These are phyloP conservation scores for Zymoseptoria passerinii DNA, from an alignment of 2,329 filamentous ascomycete species.

Conservation along the genomic window DNA sequence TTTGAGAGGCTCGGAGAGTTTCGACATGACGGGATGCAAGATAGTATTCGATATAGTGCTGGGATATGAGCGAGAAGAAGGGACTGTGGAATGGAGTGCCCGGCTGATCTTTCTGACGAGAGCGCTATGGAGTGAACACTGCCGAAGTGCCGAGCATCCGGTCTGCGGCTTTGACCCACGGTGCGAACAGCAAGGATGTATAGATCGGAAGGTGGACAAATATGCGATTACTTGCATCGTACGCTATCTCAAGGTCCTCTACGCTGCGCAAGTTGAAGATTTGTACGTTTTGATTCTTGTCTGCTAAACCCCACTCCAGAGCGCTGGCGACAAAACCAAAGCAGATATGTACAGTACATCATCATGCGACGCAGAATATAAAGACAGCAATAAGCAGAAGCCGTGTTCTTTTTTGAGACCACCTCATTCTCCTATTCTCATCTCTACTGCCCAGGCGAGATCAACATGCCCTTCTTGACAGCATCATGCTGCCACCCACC, in stretches of 20 bases:
- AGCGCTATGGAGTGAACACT: not conserved
- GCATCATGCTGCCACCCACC: constrained; percentile 81
- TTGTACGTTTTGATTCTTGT: not conserved
- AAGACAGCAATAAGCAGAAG: not conserved
- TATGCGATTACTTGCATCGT: too few species aligned
- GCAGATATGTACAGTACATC: not conserved
- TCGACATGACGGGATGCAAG: constrained; percentile 49
- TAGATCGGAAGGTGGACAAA: not conserved
- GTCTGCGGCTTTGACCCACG: not conserved
- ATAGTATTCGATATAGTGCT: not conserved
- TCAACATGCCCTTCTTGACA: constrained; percentile 67
- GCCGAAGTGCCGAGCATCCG: not conserved
- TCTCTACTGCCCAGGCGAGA: constrained; percentile 78
- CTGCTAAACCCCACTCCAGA: not conserved
- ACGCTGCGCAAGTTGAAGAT: not conserved
- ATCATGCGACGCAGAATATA: not conserved
- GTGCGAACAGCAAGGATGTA: not conserved
- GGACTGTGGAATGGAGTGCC: not conserved
- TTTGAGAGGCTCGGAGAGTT: constrained; percentile 63
- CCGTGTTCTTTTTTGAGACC: not conserved
- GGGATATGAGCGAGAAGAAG: not conserved
- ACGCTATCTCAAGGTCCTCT: too few species aligned
- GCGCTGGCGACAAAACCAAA: not conserved
- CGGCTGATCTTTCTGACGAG: not conserved
- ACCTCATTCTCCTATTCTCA: not conserved